A percentile compares a stretch with the other conserved stretches of the same genome.
phyloP scores from a whole-genome alignment of 192 early-diverging fungal genomes.

The Paraglomus brasilianum region DNA sequence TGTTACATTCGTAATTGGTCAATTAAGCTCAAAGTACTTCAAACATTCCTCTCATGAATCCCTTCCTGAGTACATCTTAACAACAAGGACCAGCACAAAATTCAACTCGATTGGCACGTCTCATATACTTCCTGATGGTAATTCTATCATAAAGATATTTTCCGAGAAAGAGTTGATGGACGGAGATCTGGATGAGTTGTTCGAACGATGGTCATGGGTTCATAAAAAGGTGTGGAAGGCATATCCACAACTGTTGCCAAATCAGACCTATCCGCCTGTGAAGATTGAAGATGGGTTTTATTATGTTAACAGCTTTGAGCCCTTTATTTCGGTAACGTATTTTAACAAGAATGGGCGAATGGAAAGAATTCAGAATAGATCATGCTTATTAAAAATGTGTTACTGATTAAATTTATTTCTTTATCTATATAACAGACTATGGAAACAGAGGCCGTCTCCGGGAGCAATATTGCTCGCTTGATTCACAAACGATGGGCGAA shows the following conservation, averaged over 20 bases:
- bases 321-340: conserved; percentile 51
- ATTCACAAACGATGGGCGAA: conserved; percentile 36
- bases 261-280: conserved; percentile 31
- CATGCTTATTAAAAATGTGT: not conserved
- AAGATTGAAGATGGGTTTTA: conserved; percentile 39
- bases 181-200: conserved; percentile 47
- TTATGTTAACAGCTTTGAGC: conserved; percentile 63
- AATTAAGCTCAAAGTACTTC: conserved; percentile 53
- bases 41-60: conserved; percentile 22
- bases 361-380: too few relatives aligned
- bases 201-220: conserved; percentile 46
- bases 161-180: conserved; percentile 42
- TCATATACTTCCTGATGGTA: conserved; percentile 37
- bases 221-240: conserved; percentile 58
- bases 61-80: conserved; percentile 50
- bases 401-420: not conserved
- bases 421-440: conserved; percentile 57
- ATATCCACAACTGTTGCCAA: conserved; percentile 53
- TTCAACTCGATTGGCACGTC: conserved; percentile 50
- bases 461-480: conserved; percentile 55
- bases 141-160: conserved; percentile 62
- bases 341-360: not conserved
- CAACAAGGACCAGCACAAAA: conserved; percentile 43
- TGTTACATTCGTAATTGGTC: conserved; percentile 59
- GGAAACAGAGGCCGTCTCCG: conserved; percentile 62